phyloP scores from a whole-genome alignment of 2,329 filamentous ascomycete species.

The Magnaporthales sp. region DNA sequence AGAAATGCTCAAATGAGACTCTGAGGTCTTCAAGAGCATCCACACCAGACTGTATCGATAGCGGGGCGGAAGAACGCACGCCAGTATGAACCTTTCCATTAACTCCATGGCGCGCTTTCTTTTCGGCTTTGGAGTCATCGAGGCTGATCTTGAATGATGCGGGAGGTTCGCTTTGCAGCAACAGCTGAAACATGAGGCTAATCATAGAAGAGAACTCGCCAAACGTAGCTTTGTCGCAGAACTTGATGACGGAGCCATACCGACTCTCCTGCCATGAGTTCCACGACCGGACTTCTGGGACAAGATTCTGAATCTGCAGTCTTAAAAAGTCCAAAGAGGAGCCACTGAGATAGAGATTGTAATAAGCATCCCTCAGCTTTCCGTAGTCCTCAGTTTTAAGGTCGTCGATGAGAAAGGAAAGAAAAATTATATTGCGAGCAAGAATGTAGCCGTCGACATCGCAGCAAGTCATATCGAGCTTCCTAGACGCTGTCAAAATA shows the following conservation, averaged over 20 bases:
- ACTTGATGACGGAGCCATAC: constrained; percentile 36
- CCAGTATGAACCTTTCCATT: constrained; percentile 14
- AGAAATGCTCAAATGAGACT: constrained; percentile 21
- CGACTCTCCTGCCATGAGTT: constrained; percentile 32
- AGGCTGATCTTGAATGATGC: constrained; percentile 24
- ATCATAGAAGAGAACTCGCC: constrained; percentile 18
- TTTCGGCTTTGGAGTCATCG: background rate
- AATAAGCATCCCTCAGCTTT: constrained; percentile 45
- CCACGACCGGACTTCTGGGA: constrained; percentile 25
- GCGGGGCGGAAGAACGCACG: constrained; percentile 29
- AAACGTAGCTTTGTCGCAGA: constrained; percentile 40
- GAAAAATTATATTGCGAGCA: constrained; percentile 45
- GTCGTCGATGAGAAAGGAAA: constrained; percentile 40
- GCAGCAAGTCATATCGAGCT: constrained; percentile 48
- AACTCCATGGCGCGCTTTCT: background rate
- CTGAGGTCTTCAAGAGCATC: constrained; percentile 11
- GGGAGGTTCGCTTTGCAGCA: background rate
- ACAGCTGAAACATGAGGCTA: background rate
- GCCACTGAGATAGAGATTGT: constrained; percentile 37
- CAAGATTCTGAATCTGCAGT: constrained; percentile 34
- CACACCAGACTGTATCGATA: constrained; percentile 17
- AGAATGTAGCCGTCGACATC: constrained; percentile 40
- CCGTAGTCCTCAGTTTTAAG: constrained; percentile 12
- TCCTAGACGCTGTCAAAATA: constrained; percentile 22
- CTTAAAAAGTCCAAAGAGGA: constrained; percentile 25